Percentiles rank a stretch among this genome's conserved stretches.
phyloP scores from a whole-genome alignment of 2,329 filamentous ascomycete genomes.

The Pseudomassariella vexata region DNA sequence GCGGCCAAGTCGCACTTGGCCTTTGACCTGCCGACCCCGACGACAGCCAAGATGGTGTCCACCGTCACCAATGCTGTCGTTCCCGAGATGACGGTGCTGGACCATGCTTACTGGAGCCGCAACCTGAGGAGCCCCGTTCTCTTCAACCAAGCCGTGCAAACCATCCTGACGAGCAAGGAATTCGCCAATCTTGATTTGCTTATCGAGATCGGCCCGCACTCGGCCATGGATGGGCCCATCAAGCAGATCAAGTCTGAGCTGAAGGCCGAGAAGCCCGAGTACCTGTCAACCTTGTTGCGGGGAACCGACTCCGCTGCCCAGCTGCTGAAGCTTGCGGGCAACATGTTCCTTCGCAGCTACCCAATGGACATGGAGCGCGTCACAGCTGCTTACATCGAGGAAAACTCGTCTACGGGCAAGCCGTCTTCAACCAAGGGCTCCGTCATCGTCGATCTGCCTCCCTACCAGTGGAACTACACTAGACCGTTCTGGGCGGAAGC shows the following conservation, averaged over 20 bases:
- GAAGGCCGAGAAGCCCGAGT: conserved; percentile 11
- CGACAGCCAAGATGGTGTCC: conserved; percentile 12
- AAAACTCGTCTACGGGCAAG: conserved; percentile 1
- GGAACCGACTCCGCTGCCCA: conserved; percentile 12
- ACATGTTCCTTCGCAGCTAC: conserved; percentile 16
- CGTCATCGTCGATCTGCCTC: conserved; percentile 21
- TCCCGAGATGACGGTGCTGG: conserved; percentile 13
- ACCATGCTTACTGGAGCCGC: conserved; percentile 16
- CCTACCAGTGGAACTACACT: conserved; percentile 23
- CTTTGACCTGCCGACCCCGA: conserved; percentile 2
- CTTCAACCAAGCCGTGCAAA: conserved; percentile 29
- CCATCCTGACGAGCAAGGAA: conserved; percentile 24
- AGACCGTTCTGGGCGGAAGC: conserved; percentile 16
- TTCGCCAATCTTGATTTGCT: conserved; percentile 16
- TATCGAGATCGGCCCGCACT: conserved; percentile 25
- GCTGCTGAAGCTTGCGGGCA: conserved; percentile 17
- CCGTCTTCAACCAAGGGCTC: conserved; percentile 3
- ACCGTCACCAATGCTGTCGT: conserved; percentile 16
- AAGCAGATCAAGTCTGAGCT: conserved; percentile 26
- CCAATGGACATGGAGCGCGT: conserved; percentile 17
- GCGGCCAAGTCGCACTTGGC: not conserved
- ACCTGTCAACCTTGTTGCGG: conserved; percentile 16
- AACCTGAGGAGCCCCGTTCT: conserved; percentile 18
- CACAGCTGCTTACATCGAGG: conserved; percentile 8
- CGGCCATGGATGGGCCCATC: conserved; percentile 22